These are phyloP conservation scores for Multifurca ochricompacta DNA, from an alignment of 768 basidiomycete genomes.

Conservation along the genomic window DNA sequence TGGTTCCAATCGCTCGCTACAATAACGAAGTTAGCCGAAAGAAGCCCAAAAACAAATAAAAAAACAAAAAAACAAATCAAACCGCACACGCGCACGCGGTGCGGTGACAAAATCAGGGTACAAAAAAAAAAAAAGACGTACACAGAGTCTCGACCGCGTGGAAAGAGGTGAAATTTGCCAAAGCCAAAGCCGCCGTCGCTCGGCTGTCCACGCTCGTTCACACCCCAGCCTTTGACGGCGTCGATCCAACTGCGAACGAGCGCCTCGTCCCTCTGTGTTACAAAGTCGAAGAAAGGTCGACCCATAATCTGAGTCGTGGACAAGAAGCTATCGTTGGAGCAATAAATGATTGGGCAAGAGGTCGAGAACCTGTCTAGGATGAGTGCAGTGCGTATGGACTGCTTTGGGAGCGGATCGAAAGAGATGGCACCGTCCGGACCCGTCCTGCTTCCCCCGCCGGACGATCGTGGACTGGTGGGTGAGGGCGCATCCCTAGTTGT, in stretches of 20 bases:
- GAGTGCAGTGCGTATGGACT: conserved; percentile 69
- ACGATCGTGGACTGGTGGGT: conserved; percentile 1
- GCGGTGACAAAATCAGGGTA: not conserved
- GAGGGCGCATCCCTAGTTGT: not conserved
- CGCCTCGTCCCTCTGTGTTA: conserved; percentile 52
- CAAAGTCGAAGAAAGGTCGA: conserved; percentile 71
- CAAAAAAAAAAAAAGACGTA: conserved; percentile 24
- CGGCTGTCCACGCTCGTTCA: conserved; percentile 76
- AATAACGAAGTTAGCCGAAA: not conserved
- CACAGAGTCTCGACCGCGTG: conserved; percentile 58
- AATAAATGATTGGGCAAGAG: conserved; percentile 58
- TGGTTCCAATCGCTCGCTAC: conserved; percentile 13
- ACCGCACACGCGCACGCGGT: too few species aligned
- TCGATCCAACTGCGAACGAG: conserved; percentile 69
- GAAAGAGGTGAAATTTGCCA: conserved; percentile 54
- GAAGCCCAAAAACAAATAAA: too few species aligned
- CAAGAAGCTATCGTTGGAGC: conserved; percentile 65
- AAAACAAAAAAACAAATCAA: too few species aligned
- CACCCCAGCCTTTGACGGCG: conserved; percentile 74
- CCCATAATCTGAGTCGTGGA: conserved; percentile 50
- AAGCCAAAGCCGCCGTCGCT: conserved; percentile 82
- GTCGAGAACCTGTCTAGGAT: conserved; percentile 73
- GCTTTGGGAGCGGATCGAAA: conserved; percentile 57
- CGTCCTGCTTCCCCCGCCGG: conserved; percentile 9
- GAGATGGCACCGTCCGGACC: conserved; percentile 30